Percentiles rank a stretch among this genome's conserved stretches.
Evolutionary conservation across 2,329 filamentous ascomycete species (phyloP).

Genomic region (Xylaria sp.): DNA sequence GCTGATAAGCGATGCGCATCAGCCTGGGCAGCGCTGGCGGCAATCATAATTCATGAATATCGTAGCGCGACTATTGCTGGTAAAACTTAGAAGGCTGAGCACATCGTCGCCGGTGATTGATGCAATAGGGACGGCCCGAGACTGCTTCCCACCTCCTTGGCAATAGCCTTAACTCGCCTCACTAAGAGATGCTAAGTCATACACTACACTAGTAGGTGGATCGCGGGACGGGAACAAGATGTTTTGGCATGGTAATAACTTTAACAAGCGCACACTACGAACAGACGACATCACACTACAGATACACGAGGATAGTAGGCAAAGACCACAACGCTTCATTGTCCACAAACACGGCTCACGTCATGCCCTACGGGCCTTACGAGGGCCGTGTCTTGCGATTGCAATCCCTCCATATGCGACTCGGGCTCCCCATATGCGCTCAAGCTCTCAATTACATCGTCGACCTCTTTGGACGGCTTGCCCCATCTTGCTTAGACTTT

Average conservation of each 20-base stretch:
- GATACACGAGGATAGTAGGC: background rate
- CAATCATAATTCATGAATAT: too few relatives aligned
- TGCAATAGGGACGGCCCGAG: too few relatives aligned
- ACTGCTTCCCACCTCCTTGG: too few relatives aligned
- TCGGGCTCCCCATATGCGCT: background rate
- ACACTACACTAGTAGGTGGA: background rate
- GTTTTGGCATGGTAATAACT: background rate
- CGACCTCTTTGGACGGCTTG: background rate
- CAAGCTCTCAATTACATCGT: constrained; percentile 4
- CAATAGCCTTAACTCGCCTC: too few relatives aligned
- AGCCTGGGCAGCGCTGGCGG: too few relatives aligned
- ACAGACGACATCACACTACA: background rate
- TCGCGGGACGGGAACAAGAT: background rate
- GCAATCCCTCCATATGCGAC: background rate
- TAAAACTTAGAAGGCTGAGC: too few relatives aligned
- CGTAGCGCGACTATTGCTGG: too few relatives aligned
- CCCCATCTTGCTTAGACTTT: background rate
- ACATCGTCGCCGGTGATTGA: too few relatives aligned
- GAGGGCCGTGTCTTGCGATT: background rate
- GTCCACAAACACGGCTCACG: background rate
- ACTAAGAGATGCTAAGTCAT: too few relatives aligned
- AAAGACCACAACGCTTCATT: background rate
- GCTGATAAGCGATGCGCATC: too few relatives aligned
- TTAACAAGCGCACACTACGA: background rate
- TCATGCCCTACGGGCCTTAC: background rate